Evolutionary conservation across 371 early-diverging fungal species (phyloP).

Genomic region (Neoconidiobolus thromboides): DNA sequence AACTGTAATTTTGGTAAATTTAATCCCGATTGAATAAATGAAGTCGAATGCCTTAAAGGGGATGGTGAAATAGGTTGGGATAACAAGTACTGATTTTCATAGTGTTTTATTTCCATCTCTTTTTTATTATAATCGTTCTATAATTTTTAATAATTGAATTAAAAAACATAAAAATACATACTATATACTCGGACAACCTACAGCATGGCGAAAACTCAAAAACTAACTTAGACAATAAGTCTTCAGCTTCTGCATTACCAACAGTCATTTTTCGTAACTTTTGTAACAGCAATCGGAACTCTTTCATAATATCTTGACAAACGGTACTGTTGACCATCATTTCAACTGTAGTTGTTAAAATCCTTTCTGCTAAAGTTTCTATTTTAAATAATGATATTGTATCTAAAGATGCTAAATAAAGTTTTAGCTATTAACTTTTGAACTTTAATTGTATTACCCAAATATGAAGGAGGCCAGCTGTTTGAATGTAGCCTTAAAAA

Average conservation of each 20-base stretch:
- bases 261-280: conserved; percentile 24
- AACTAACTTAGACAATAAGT: conserved; percentile 26
- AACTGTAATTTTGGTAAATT: no score
- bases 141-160: no score
- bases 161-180: not conserved
- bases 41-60: no score
- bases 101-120: no score
- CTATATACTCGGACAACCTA: conserved; percentile 27
- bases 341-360: conserved; percentile 17
- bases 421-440: not conserved
- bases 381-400: conserved; percentile 14
- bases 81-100: no score
- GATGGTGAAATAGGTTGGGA: no score
- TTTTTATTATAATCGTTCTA: no score
- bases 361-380: conserved; percentile 14
- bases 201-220: conserved; percentile 37
- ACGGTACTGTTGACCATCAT: conserved; percentile 15
- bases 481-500: conserved; percentile 14
- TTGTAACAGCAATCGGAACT: conserved; percentile 26
- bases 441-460: not conserved
- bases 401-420: conserved; percentile 16
- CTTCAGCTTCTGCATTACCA: conserved; percentile 27
- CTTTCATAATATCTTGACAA: conserved; percentile 25
- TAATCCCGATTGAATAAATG: no score
- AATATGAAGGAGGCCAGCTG: conserved; percentile 23